Percentiles rank a stretch among this genome's conserved stretches.
phyloP scores from a whole-genome alignment of 257 asterid genomes.

The Ophiorrhiza pumila region DNA sequence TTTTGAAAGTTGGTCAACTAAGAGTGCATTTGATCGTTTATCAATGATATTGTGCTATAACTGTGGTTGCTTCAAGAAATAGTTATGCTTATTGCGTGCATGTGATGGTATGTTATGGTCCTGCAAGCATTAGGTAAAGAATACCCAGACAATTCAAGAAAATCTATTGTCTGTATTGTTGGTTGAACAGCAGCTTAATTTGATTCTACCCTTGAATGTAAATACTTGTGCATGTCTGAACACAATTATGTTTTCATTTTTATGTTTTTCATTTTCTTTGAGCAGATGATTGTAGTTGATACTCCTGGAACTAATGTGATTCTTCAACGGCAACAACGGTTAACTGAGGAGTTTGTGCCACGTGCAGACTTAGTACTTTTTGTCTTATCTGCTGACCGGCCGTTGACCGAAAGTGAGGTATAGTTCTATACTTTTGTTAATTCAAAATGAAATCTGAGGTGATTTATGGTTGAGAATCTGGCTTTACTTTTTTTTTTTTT shows the following conservation, averaged over 20 bases:
- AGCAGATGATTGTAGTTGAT: conserved; percentile 93
- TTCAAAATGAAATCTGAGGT: background rate
- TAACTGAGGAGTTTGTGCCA: conserved; percentile 98
- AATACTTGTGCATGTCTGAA: background rate
- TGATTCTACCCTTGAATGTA: background rate
- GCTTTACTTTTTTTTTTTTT: background rate
- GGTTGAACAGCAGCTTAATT: background rate
- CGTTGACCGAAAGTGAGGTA: conserved; percentile 99
- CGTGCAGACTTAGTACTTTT: conserved; percentile 94
- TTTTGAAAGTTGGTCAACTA: background rate
- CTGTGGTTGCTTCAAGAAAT: background rate
- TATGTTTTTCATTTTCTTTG: conserved; percentile 21
- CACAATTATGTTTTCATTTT: background rate
- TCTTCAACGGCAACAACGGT: conserved; percentile 96
- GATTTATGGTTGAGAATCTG: background rate
- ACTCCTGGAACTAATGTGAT: conserved; percentile 99
- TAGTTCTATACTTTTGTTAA: conserved; percentile 11
- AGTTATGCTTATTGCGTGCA: background rate
- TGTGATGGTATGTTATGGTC: background rate
- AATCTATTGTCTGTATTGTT: background rate
- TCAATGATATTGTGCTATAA: background rate
- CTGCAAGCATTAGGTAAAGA: background rate
- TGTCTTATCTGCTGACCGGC: conserved; percentile 96
- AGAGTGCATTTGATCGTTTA: background rate
- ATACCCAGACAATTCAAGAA: background rate